These are phyloP conservation scores for Irpex rosettiformis DNA, from an alignment of 1,284 basidiomycete species.

Conservation along the genomic window DNA sequence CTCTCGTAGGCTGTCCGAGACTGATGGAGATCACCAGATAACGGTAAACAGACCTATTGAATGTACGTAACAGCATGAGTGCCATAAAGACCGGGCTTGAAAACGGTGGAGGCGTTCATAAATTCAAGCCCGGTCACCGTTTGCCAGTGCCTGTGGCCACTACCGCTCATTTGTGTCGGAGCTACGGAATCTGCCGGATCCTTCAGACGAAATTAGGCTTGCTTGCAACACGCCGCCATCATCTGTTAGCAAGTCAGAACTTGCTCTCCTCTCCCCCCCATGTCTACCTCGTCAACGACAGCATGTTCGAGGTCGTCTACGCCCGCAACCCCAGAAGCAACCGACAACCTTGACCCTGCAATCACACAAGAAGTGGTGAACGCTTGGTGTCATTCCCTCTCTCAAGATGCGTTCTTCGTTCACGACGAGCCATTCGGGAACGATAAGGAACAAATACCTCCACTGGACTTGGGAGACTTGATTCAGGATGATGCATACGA, in stretches of 20 bases:
- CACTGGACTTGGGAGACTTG: constrained; percentile 64
- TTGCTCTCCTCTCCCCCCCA: constrained; percentile 23
- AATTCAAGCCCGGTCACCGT: too few relatives aligned
- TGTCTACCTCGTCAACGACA: constrained; percentile 54
- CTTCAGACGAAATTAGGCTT: not conserved
- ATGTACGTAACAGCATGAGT: not conserved
- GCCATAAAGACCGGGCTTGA: too few relatives aligned
- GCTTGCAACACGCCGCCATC: constrained; percentile 3
- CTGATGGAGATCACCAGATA: not conserved
- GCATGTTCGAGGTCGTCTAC: constrained; percentile 60
- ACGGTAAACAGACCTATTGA: not conserved
- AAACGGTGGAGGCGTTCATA: not conserved
- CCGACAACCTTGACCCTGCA: constrained; percentile 46
- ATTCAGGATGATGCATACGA: constrained; percentile 69
- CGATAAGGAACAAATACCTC: constrained; percentile 39
- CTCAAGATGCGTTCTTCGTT: constrained; percentile 36
- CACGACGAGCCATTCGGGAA: constrained; percentile 21
- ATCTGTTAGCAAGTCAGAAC: not conserved
- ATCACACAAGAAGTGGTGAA: constrained; percentile 51
- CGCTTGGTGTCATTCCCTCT: constrained; percentile 53
- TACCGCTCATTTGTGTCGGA: not conserved
- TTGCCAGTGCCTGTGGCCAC: not conserved
- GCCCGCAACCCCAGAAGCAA: constrained; percentile 63
- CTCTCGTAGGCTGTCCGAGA: not conserved
- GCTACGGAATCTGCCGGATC: not conserved